These are phyloP conservation scores for Cucurbita moschata DNA, from an alignment of 306 rosid genomes.

Conservation along the genomic window DNA sequence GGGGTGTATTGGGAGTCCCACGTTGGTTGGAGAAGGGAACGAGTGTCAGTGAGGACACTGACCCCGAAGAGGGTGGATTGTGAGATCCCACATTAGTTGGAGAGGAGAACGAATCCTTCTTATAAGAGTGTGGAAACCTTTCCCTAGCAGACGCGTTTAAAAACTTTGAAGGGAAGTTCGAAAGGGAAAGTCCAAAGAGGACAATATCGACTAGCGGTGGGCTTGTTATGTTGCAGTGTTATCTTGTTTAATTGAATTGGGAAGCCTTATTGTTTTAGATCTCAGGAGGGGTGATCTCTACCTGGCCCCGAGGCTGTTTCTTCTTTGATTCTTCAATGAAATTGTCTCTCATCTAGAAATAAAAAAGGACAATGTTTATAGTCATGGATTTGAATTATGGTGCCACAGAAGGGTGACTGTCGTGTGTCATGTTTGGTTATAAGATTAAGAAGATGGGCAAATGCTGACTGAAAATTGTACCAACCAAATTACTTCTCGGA, in stretches of 20 bases:
- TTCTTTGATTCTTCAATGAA: neutral
- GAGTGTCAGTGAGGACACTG: too few relatives aligned
- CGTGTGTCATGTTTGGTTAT: neutral
- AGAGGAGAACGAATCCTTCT: too few relatives aligned
- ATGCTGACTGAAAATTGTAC: neutral
- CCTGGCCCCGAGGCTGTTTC: neutral
- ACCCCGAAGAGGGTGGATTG: neutral
- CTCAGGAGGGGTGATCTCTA: neutral
- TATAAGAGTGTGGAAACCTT: too few relatives aligned
- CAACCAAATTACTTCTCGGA: neutral
- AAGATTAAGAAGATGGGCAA: neutral
- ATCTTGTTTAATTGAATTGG: neutral
- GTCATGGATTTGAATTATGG: neutral
- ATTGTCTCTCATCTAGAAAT: neutral
- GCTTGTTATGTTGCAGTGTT: too few relatives aligned
- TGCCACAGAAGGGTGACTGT: constrained; percentile 2
- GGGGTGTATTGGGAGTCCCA: too few relatives aligned
- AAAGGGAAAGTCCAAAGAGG: too few relatives aligned
- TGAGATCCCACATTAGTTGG: too few relatives aligned
- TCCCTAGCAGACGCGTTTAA: too few relatives aligned
- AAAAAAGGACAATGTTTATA: neutral
- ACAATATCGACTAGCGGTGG: too few relatives aligned
- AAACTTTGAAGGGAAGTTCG: too few relatives aligned
- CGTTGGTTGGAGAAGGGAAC: too few relatives aligned
- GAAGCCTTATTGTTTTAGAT: neutral